These are phyloP conservation scores for Candida nanaspora DNA, from an alignment of 805 yeast genomes.

Conservation along the genomic window DNA sequence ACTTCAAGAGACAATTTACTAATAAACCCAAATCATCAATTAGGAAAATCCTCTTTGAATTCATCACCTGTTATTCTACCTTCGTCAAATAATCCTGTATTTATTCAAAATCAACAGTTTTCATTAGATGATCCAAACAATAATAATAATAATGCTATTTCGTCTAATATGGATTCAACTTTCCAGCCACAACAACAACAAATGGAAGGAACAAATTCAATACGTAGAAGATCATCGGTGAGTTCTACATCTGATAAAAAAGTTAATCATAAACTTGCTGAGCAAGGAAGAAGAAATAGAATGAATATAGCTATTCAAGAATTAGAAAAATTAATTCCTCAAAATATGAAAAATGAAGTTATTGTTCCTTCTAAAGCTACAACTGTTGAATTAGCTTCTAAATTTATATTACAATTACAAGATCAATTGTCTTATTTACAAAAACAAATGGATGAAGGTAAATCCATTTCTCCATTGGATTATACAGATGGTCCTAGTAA, in stretches of 20 bases:
- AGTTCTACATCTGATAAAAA: conserved; percentile 36
- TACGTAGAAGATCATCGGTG: conserved; percentile 7
- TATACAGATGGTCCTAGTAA: background rate
- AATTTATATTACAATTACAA: conserved; percentile 49
- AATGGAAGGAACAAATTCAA: background rate
- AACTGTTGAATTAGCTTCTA: conserved; percentile 84
- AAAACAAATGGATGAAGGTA: background rate
- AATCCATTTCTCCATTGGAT: conserved; percentile 1
- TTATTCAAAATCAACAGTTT: background rate
- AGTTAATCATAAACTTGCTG: conserved; percentile 84
- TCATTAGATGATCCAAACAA: conserved; percentile 1
- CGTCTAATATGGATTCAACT: too few species aligned
- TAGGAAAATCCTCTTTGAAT: conserved; percentile 18
- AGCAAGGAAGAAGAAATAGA: conserved; percentile 91
- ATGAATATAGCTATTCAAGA: conserved; percentile 84
- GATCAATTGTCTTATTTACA: conserved; percentile 1
- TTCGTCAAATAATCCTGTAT: conserved; percentile 5
- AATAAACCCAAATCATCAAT: conserved; percentile 21
- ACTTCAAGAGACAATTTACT: conserved; percentile 18
- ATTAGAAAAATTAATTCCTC: conserved; percentile 61
- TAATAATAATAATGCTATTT: too few species aligned
- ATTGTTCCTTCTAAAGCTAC: conserved; percentile 87
- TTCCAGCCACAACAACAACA: background rate
- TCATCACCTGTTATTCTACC: conserved; percentile 33
- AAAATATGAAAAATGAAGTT: conserved; percentile 43